phyloP scores from a whole-genome alignment of 768 basidiomycete genomes.

The Boletellus emodensis region DNA sequence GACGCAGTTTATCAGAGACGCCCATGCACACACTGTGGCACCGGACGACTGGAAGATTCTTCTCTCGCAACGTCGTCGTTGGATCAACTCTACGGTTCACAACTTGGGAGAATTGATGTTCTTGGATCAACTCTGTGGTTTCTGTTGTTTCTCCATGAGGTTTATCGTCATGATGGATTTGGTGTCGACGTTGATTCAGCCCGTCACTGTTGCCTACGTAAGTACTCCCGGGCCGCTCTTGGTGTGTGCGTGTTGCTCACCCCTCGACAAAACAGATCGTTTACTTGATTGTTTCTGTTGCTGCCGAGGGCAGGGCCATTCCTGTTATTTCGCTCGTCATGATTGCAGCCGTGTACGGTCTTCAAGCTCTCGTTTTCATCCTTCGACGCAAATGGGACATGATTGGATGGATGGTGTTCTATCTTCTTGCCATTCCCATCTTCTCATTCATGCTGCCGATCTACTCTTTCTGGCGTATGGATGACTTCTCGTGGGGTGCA shows the following conservation, averaged over 20 bases:
- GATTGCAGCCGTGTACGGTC: conserved; percentile 91
- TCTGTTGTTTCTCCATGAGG: conserved; percentile 99
- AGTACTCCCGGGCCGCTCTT: conserved; percentile 29
- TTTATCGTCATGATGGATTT: conserved; percentile 98
- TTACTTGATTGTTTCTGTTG: conserved; percentile 82
- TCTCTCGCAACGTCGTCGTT: conserved; percentile 94
- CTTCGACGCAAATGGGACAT: conserved; percentile 96
- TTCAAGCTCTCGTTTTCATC: conserved; percentile 89
- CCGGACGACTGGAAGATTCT: conserved; percentile 94
- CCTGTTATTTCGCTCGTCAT: conserved; percentile 84
- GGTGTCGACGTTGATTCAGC: conserved; percentile 78
- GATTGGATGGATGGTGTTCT: conserved; percentile 97
- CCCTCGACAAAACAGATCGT: conserved; percentile 52
- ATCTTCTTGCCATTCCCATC: conserved; percentile 88
- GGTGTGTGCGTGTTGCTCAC: conserved; percentile 5
- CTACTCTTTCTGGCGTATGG: conserved; percentile 98
- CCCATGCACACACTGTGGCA: conserved; percentile 91
- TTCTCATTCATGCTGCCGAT: conserved; percentile 93
- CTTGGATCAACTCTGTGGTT: conserved; percentile 87
- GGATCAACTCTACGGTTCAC: conserved; percentile 99
- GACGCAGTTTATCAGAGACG: conserved; percentile 93
- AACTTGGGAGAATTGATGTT: conserved; percentile 92
- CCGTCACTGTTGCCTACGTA: conserved; percentile 87
- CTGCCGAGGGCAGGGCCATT: conserved; percentile 59
- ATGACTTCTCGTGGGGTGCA: conserved; percentile 95